Evolutionary conservation across 2,329 filamentous ascomycete genomes (phyloP).

Genomic region (Neofusicoccum laricinum): DNA sequence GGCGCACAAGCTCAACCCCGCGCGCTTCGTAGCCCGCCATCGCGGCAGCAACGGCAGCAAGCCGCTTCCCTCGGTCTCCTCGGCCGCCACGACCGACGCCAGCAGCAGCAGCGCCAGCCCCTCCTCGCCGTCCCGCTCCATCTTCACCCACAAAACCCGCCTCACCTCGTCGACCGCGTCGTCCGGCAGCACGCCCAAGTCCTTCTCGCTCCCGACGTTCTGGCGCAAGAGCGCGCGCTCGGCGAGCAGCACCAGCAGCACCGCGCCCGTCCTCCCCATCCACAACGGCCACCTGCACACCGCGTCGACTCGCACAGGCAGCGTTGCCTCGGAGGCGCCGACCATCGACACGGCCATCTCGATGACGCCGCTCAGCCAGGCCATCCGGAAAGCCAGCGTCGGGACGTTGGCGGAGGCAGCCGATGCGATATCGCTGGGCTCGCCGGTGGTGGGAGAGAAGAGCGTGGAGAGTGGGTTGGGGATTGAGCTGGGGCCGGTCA

Average conservation of each 20-base stretch:
- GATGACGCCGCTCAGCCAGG: background rate
- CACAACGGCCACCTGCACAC: background rate
- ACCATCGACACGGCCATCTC: background rate
- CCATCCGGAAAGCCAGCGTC: constrained; percentile 2
- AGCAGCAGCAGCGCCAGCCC: background rate
- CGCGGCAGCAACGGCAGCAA: background rate
- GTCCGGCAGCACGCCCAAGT: background rate
- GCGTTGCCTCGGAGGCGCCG: background rate
- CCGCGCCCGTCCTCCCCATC: background rate
- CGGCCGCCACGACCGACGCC: background rate
- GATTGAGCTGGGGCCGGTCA: background rate
- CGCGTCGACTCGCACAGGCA: background rate
- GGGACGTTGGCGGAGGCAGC: background rate
- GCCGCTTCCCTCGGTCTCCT: background rate
- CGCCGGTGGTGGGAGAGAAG: background rate
- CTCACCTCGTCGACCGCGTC: background rate
- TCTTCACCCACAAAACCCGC: background rate
- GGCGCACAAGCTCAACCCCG: constrained; percentile 42
- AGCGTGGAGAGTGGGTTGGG: background rate
- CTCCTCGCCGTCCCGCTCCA: background rate
- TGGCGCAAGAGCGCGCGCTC: background rate
- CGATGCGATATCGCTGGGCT: background rate
- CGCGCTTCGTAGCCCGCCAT: background rate
- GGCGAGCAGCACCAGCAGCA: background rate
- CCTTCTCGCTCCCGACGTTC: background rate